phyloP scores from a whole-genome alignment of 1,284 basidiomycete species.

The Puccinia polysora region DNA sequence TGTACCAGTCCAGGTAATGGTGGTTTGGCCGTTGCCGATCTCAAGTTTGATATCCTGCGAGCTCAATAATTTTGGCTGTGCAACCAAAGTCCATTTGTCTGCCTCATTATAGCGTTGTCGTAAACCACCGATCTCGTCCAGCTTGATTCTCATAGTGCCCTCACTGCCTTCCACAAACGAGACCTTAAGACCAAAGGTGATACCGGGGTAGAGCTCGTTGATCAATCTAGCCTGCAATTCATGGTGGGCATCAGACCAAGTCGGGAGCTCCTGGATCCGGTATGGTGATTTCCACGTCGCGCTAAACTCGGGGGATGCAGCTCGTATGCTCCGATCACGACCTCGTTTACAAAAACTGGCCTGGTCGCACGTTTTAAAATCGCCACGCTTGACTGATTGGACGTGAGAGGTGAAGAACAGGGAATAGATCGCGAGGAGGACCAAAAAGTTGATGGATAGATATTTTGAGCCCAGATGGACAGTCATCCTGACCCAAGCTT shows the following conservation, averaged over 20 bases:
- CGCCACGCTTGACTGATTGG: conserved; percentile 59
- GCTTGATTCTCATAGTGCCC: conserved; percentile 73
- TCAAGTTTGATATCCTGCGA: conserved; percentile 57
- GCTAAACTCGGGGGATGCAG: conserved; percentile 29
- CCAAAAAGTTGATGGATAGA: neutral
- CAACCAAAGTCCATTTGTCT: conserved; percentile 72
- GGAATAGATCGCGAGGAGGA: neutral
- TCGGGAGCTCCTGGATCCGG: conserved; percentile 56
- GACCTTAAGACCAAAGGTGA: conserved; percentile 73
- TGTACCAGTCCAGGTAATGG: conserved; percentile 20
- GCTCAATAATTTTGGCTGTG: conserved; percentile 59
- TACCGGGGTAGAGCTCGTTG: conserved; percentile 73
- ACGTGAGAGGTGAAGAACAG: conserved; percentile 1
- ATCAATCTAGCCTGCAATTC: conserved; percentile 64
- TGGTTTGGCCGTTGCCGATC: neutral
- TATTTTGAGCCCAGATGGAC: neutral
- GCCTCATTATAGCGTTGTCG: conserved; percentile 82
- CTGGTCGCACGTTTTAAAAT: conserved; percentile 87
- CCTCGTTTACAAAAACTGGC: conserved; percentile 85
- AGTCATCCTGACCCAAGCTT: conserved; percentile 9
- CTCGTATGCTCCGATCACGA: conserved; percentile 64
- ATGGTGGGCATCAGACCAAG: conserved; percentile 57
- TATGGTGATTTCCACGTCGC: conserved; percentile 79
- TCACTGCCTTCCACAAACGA: conserved; percentile 66
- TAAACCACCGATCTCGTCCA: conserved; percentile 75